Evolutionary conservation across 2,329 filamentous ascomycete genomes (phyloP).

Genomic region (Fusarium sp.): DNA sequence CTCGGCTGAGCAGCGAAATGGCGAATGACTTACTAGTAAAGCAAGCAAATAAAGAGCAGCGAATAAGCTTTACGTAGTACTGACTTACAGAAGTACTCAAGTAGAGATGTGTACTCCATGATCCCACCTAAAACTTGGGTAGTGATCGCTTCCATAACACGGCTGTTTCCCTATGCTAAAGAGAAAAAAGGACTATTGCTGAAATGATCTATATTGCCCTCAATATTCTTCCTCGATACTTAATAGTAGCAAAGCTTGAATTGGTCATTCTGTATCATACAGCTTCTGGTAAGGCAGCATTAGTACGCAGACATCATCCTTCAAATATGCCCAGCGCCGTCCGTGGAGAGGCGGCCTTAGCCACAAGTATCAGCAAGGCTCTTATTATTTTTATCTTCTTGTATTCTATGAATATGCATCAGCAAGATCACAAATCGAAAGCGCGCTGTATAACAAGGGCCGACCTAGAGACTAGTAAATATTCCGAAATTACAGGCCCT

Average conservation of each 20-base stretch:
- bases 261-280: no score
- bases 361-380: background rate
- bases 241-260: no score
- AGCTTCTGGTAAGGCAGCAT: no score
- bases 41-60: fast-evolving
- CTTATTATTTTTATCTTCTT: no score
- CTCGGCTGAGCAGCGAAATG: fast-evolving
- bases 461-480: background rate
- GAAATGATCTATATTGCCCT: fast-evolving
- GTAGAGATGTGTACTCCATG: background rate
- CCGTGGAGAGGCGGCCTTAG: background rate
- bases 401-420: no score
- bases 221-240: fast-evolving
- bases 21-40: background rate
- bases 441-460: fast-evolving
- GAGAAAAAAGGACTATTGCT: no score
- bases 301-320: no score
- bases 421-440: no score
- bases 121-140: background rate
- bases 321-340: no score
- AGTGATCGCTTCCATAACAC: background rate
- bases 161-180: no score
- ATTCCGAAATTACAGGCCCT: background rate
- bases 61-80: background rate
- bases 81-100: background rate